A percentile compares a stretch with the other conserved stretches of the same genome.
phyloP scores from a whole-genome alignment of 768 basidiomycete species.

The Russula earlei region DNA sequence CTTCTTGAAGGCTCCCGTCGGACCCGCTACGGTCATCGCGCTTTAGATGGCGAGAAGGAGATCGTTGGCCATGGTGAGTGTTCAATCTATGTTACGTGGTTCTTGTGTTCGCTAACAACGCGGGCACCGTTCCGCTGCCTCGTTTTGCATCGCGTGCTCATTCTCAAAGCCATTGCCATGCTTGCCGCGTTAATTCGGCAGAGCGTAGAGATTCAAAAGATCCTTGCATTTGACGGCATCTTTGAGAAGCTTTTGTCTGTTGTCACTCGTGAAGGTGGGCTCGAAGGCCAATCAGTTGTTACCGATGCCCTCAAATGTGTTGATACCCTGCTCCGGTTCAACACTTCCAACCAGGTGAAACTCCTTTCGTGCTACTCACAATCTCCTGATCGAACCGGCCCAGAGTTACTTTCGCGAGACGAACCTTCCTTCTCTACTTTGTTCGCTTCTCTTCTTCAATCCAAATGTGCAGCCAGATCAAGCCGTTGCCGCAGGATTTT shows the following conservation, averaged over 20 bases:
- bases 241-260: conserved; percentile 94
- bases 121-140: too few species aligned
- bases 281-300: conserved; percentile 82
- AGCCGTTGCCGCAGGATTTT: conserved; percentile 75
- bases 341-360: conserved; percentile 85
- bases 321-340: conserved; percentile 82
- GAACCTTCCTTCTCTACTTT: conserved; percentile 54
- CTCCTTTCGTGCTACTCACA: background rate
- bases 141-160: background rate
- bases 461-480: conserved; percentile 48
- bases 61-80: conserved; percentile 78
- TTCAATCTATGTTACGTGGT: background rate
- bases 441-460: conserved; percentile 64
- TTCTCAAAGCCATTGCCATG: conserved; percentile 68
- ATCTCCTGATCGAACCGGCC: conserved; percentile 16
- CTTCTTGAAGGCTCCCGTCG: conserved; percentile 78
- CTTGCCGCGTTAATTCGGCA: conserved; percentile 74
- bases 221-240: conserved; percentile 91
- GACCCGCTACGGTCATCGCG: conserved; percentile 61
- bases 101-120: too few species aligned
- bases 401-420: conserved; percentile 97
- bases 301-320: conserved; percentile 81
- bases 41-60: conserved; percentile 79
- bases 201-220: conserved; percentile 91
- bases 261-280: conserved; percentile 77